Conservation (phyloP, 2,329 filamentous ascomycete species). For the Penicillium crustosum region DNA sequence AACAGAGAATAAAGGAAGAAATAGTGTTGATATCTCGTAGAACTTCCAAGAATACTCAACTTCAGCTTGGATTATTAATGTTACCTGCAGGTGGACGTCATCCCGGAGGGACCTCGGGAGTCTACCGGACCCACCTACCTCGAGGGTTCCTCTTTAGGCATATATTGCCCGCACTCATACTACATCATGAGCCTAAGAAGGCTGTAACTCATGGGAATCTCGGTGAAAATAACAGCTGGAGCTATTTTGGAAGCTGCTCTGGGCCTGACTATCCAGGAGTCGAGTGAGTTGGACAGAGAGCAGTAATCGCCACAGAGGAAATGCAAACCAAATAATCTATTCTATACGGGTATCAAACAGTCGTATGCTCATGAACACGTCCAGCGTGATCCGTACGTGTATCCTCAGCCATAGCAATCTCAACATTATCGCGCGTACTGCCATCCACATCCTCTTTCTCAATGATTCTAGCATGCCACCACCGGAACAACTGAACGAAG, state of each 20-base stretch:
- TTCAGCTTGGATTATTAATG: too few species aligned
- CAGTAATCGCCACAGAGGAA: neutral
- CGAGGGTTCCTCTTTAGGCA: too few species aligned
- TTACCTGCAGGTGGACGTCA: too few species aligned
- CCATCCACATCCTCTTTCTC: conserved; percentile 20
- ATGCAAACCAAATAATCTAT: neutral
- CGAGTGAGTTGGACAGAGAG: neutral
- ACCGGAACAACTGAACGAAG: conserved; percentile 38
- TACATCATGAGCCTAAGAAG: neutral
- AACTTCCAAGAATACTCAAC: too few species aligned
- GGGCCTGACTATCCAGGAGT: too few species aligned
- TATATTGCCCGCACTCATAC: too few species aligned
- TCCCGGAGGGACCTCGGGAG: too few species aligned
- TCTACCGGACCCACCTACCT: too few species aligned
- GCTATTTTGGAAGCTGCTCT: too few species aligned
- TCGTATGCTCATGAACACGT: conserved; percentile 1
- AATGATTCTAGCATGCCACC: conserved; percentile 30
- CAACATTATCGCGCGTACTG: conserved; percentile 2
- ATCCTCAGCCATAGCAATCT: conserved; percentile 11
- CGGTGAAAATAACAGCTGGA: neutral
- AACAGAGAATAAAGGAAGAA: too few species aligned
- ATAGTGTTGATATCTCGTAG: too few species aligned
- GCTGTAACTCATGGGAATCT: neutral
- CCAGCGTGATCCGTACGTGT: conserved; percentile 1
- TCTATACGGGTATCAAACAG: conserved; percentile 4